Evolutionary conservation across 345 rosid species (phyloP), one percentile per base, ranked within the genome.

Genomic region (Brassica carinata): DNA sequence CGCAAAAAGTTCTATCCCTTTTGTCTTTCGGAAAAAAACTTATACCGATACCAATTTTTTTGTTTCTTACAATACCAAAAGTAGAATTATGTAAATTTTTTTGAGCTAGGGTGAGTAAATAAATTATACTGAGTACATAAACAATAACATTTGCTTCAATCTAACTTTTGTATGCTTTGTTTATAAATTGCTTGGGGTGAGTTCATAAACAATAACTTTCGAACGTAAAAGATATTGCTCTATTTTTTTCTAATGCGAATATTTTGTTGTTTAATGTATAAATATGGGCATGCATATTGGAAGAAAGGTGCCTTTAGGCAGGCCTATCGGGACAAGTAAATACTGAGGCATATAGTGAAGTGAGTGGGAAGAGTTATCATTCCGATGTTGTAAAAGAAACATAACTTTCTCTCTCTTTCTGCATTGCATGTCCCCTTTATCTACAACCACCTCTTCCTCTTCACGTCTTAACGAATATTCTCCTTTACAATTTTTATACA

Each of bases 311-410:
- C 7, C 81, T 81, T 81, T 76, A 75, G 38, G 84, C 81, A 81
- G 84, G 81, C 84, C 77, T 81, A 81, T 76, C 36, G 84, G 84
- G 81, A 81, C 73, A 81, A 76, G 77, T 76, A 81, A 81, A 76
- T 30, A 31, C 40, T 19, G 71, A 67, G 67, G 72, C 53, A 81
- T 71, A 76, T 76, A 72, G 74, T 72, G 81, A 72, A 77, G 84
- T 76, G 58, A 72, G 81, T 72, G 80, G 81, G 81, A 72, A 26
- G 81, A 76, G 74, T 72, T 72, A 81, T 81, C 81, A 81, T 76
- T 81, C 84, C 77, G 63, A 76, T 71, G 74, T 69, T 43, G 45
- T 67, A 72, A 66, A 73, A 72, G 81, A 81, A 76, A 71, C 77
- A 58, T 19, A 71, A 76, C 84, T 81, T 81, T 81, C 76, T 81